Evolutionary conservation across 805 yeast genomes (phyloP), one percentile per base, ranked within the genome.

Genomic region (Monosporozyma siamensis): DNA sequence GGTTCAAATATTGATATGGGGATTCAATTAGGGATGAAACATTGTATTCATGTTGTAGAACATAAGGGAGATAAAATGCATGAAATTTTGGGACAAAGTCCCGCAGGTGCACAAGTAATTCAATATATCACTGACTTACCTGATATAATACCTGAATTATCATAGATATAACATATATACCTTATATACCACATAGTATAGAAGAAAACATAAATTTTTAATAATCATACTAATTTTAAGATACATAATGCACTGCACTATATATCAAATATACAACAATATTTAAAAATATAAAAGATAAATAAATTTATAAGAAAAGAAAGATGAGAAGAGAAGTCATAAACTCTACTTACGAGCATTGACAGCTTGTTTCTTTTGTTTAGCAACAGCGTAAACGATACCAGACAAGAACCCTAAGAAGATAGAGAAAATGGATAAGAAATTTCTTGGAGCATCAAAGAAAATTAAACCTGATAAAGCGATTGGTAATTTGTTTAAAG

Each of bases 401-500:
- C 99, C 99, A 48, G 98, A 95, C 50, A 80, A 70, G 70, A 92
- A 92, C 45, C 99, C 99, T 52, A 90, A 74, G 58, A 86, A 77
- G 61, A 92, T 92, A 38, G 98, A 90, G 31, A 88, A 68, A 49
- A 90, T 81, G 29, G 95, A 83, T 74, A 83, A 79, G 71, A 92
- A 85, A 72, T 94, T 92, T 61, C 83, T 85, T 47, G 95, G 89
- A 44, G 95, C 94, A 58, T 87, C 95, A 59, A 92, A 92, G 77
- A 92, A 90, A 53, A 92, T 61, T 65, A 92, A 77, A 34, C 99
- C 99, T 31, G 95, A 81, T 46, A 92, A 74, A 12, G 98, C 98
- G 59, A 92, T 87, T 61, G 98, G 98, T 57, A 92, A 79, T 71
- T 92, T 92, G 78, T 92, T 92, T 66, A 92, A 77, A 43, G 98